These are phyloP conservation scores for Fraxinus quadrangulata DNA, from an alignment of 257 asterid genomes.

Conservation along the genomic window DNA sequence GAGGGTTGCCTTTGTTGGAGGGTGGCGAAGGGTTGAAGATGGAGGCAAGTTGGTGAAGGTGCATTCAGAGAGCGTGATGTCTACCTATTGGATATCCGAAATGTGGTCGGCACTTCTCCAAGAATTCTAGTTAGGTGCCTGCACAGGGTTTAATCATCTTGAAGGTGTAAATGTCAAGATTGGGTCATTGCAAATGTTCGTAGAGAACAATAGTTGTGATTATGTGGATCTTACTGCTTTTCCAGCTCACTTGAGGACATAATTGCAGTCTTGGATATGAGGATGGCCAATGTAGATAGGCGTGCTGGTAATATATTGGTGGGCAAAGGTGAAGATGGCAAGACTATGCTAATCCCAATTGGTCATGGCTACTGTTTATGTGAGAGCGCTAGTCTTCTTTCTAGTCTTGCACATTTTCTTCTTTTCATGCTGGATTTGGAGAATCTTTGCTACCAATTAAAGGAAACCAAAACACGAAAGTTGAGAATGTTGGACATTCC, in stretches of 20 bases:
- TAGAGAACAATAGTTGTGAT: slow-evolving; percentile 81
- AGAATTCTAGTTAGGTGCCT: slow-evolving; percentile 63
- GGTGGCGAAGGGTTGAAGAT: slow-evolving; percentile 90
- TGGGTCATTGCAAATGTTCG: slow-evolving; percentile 81
- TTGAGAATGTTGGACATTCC: too few species aligned
- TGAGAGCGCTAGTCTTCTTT: slow-evolving; percentile 59
- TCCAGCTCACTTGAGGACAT: slow-evolving; percentile 62
- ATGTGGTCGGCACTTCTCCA: slow-evolving; percentile 69
- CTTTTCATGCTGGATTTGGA: neutral
- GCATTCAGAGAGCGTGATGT: slow-evolving; percentile 89
- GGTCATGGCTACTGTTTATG: slow-evolving; percentile 98
- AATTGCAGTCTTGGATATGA: slow-evolving; percentile 81
- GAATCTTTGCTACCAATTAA: too few species aligned
- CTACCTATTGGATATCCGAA: slow-evolving; percentile 79
- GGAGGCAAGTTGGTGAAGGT: slow-evolving; percentile 96
- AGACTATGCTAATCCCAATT: slow-evolving; percentile 68
- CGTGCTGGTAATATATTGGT: slow-evolving; percentile 85
- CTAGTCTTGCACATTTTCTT: neutral
- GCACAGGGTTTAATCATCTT: slow-evolving; percentile 77
- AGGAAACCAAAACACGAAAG: too few species aligned
- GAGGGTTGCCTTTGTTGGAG: slow-evolving; percentile 76
- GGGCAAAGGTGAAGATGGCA: slow-evolving; percentile 67
- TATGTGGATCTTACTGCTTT: slow-evolving; percentile 81
- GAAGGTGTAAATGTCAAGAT: slow-evolving; percentile 51
- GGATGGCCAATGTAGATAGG: slow-evolving; percentile 91